Evolutionary conservation across 208 protist species (phyloP), one percentile per base, ranked within the genome.

Genomic region (Leishmania lainsoni): DNA sequence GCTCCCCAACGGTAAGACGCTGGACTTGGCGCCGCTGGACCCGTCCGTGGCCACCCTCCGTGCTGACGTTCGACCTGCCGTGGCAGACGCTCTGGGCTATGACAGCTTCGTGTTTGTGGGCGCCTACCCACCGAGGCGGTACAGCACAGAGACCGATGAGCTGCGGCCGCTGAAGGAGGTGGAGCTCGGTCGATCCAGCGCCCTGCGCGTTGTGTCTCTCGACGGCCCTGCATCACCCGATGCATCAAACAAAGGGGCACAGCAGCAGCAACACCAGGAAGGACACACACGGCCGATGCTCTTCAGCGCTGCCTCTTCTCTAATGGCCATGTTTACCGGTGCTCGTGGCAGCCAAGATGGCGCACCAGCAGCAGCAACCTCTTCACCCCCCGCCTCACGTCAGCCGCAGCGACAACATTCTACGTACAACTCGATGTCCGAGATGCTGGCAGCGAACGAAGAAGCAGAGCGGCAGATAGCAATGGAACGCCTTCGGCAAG

Each of bases 181-280:
- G 26, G 90, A 83, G 0, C 76, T 97, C 6, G 45, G 66, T 32
- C 86, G 58, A 20, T 92, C 88, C 1, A 87, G 82, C n/a, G 83
- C 87, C 32, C 58, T 97, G 77, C 93, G 91, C 10, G 91, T 97
- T 4, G 87, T 94, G 6, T 16, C 83, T 32, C 81, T 84, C 10
- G 84, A 76, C 17, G 86, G 59, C 20, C 45, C 72, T 2, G 76
- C 52, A 20, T 54, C 49, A 5, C 58, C 71, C 32, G 63, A 83
- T 20, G 75, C 83, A 5, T 29, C 78, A 9, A 76, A 42, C 51
- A 81, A 10, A n/a, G 45, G 10, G n/a, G 32, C 5, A 35, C 51
- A 51, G 56, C 39, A 12, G 59, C 65, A 59, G 49, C 74, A 59
- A 35, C 74, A 80, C 51, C 81, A 78, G 51, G 20, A 42, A 26